These are phyloP conservation scores for Russula emetica DNA, from an alignment of 768 basidiomycete genomes.

Conservation along the genomic window DNA sequence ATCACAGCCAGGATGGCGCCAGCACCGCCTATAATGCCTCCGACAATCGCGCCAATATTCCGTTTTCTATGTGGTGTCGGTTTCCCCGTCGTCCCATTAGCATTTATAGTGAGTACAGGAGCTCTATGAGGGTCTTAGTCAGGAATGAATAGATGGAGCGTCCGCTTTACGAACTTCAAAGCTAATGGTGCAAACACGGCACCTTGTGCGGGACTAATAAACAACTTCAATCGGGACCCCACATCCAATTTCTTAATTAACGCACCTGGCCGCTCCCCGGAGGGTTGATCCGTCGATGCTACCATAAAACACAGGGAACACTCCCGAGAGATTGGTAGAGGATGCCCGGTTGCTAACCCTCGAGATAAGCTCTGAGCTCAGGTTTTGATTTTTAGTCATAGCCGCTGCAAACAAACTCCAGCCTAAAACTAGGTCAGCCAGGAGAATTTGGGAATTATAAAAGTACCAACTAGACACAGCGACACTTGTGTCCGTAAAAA, in stretches of 20 bases:
- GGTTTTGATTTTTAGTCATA: not conserved
- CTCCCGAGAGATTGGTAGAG: too few species aligned
- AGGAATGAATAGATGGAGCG: not conserved
- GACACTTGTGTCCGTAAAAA: not conserved
- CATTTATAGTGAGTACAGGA: too few species aligned
- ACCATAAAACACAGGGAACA: conserved; percentile 13
- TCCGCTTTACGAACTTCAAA: conserved; percentile 20
- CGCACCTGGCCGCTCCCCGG: conserved; percentile 17
- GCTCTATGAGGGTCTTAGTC: not conserved
- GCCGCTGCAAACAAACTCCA: conserved; percentile 19
- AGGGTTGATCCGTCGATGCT: not conserved
- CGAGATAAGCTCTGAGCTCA: conserved; percentile 11
- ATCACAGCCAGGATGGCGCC: not conserved
- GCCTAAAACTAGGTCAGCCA: conserved; percentile 7
- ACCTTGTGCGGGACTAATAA: conserved; percentile 28
- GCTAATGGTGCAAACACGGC: conserved; percentile 30
- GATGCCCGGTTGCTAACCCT: conserved; percentile 5
- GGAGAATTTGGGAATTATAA: not conserved
- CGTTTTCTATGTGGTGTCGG: too few species aligned
- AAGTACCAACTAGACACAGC: not conserved
- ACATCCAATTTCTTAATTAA: not conserved
- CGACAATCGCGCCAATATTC: conserved; percentile 22
- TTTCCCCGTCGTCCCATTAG: too few species aligned
- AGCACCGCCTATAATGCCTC: conserved; percentile 23
- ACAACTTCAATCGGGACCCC: not conserved